A percentile compares a stretch with the other conserved stretches of the same genome.
These are phyloP conservation scores for Trichothecium roseum DNA, from an alignment of 2,329 filamentous ascomycete genomes.

Conservation along the genomic window DNA sequence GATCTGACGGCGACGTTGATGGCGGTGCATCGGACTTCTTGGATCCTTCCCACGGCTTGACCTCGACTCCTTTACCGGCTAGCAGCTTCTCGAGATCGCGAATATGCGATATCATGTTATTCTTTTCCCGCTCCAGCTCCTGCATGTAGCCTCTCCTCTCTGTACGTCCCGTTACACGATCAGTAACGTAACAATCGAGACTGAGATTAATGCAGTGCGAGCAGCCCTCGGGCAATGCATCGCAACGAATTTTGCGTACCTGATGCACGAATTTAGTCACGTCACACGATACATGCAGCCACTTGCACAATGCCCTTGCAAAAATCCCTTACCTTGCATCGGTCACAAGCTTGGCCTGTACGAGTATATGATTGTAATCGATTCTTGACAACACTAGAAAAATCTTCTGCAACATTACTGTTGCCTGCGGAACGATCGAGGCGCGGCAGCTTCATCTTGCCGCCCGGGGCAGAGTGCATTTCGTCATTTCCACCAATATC, in stretches of 20 bases:
- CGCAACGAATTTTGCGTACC: constrained; percentile 82
- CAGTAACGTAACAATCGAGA: constrained; percentile 73
- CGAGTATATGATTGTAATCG: constrained; percentile 44
- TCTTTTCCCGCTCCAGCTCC: constrained; percentile 62
- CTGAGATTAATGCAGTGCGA: constrained; percentile 69
- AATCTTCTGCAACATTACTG: constrained; percentile 26
- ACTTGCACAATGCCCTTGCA: not conserved
- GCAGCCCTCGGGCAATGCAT: constrained; percentile 70
- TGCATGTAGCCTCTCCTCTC: constrained; percentile 70
- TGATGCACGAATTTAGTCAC: constrained; percentile 20
- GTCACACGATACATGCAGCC: not conserved
- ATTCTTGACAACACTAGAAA: constrained; percentile 45
- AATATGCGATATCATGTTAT: constrained; percentile 55
- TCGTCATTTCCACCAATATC: not conserved
- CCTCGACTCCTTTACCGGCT: constrained; percentile 48
- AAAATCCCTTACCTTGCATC: constrained; percentile 59
- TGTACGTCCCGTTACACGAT: constrained; percentile 75
- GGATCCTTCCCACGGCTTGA: constrained; percentile 35
- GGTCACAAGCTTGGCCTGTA: constrained; percentile 80
- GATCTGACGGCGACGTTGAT: too few relatives aligned
- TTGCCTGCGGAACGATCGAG: constrained; percentile 28
- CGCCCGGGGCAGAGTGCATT: constrained; percentile 15
- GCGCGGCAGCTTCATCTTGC: constrained; percentile 38
- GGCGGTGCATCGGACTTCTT: constrained; percentile 18
- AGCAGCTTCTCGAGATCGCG: constrained; percentile 59